These are phyloP conservation scores for Pyrenophora seminiperda DNA, from an alignment of 2,329 filamentous ascomycete species.

Conservation along the genomic window DNA sequence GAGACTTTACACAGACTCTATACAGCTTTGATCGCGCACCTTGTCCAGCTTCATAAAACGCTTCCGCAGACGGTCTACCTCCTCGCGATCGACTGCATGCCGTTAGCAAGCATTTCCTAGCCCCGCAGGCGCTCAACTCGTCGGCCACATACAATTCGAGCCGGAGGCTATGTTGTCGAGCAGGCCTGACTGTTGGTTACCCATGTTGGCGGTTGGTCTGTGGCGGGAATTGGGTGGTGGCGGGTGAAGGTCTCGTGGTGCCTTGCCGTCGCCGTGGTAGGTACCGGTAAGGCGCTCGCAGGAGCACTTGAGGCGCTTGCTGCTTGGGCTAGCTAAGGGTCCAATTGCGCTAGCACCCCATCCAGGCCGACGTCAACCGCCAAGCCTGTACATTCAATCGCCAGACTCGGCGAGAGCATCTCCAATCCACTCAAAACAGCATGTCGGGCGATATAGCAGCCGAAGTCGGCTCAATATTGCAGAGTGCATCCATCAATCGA, in stretches of 20 bases:
- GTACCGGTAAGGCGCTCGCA: no score
- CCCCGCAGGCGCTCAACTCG: slow-evolving; percentile 29
- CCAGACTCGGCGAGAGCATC: slow-evolving; percentile 11
- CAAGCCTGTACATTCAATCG: slow-evolving; percentile 29
- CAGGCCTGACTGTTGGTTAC: slow-evolving; percentile 67
- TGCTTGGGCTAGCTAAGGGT: slow-evolving; percentile 21
- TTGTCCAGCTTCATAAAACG: slow-evolving; percentile 99
- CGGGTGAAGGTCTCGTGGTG: slow-evolving; percentile 20
- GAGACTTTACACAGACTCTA: not conserved
- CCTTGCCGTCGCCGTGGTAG: slow-evolving; percentile 24
- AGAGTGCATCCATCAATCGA: slow-evolving; percentile 77
- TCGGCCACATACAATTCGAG: slow-evolving; percentile 78
- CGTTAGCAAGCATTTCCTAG: slow-evolving; percentile 38
- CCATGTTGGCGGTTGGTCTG: slow-evolving; percentile 49
- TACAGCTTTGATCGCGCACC: slow-evolving; percentile 57
- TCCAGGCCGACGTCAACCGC: slow-evolving; percentile 29
- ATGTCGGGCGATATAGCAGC: slow-evolving; percentile 65
- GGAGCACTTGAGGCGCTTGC: not conserved
- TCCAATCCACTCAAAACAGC: not conserved
- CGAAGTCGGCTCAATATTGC: slow-evolving; percentile 78
- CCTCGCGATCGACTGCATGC: slow-evolving; percentile 84
- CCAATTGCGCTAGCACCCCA: slow-evolving; percentile 19
- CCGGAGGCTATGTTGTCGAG: slow-evolving; percentile 95
- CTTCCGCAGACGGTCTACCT: slow-evolving; percentile 93
- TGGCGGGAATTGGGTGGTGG: slow-evolving; percentile 19